Evolutionary conservation across 495 filamentous ascomycete genomes (phyloP), one percentile per base, ranked within the genome.

Genomic region (Copromyces sp.): DNA sequence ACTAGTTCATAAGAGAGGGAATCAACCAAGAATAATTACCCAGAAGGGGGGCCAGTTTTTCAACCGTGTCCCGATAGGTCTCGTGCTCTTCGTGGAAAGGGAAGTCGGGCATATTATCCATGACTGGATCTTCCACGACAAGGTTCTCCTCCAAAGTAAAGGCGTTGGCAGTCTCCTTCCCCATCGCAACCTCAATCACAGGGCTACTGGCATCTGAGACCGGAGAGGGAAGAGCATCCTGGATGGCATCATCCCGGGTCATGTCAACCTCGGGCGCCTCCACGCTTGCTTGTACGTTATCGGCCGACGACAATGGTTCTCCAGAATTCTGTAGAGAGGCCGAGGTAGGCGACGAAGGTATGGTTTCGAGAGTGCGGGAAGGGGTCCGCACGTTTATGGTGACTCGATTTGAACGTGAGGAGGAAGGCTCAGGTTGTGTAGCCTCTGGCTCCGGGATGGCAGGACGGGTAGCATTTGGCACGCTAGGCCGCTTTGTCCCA

Each of bases 351-450:
- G 83, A 87, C n/a, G 84, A 82, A 3, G 82, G 80, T 38, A 80
- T 82, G 17, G 78, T 75, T 29, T 83, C 83, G 39, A 81, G 76
- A 8, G 75, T 69, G 59, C 77, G 78, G 71, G 81, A 73, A 74
- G 82, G 72, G 32, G 78, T 87, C 70, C 86, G 82, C 24, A 87
- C 78, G 71, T 89, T 88, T 59, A 88, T 83, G 20, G 86, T 87
- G 70, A 88, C 85, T 74, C 81, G 81, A 77, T 84, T 87, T 16
- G 84, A 85, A 45, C 80, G 81, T 17, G 81, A 80, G 16, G 79
- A 72, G 39, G 74, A 80, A 45, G 72, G 78, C 32, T 74, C 76
- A 9, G 37, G 8, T 20, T 82, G 77, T 75, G 69, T 71, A 70
- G 73, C 74, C 70, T 59, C 74, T 40, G 35, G 76, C 68, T 81